Conservation (phyloP, 768 basidiomycete genomes). For the Rhodotorula kratochvilovae region DNA sequence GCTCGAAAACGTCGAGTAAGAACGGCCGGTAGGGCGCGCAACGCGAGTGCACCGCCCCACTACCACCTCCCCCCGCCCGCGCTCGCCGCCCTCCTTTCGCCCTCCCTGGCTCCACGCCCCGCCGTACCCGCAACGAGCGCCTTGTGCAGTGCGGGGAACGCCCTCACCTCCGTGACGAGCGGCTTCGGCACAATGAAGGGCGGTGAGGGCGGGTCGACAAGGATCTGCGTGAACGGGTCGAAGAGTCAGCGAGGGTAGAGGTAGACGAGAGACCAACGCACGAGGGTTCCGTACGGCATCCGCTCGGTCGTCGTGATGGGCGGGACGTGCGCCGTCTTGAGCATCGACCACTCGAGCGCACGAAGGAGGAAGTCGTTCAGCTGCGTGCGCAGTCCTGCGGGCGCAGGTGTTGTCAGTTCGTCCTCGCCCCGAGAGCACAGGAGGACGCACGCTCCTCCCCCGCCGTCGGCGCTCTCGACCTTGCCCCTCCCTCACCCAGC, state of each 20-base stretch:
- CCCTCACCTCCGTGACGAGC: neutral
- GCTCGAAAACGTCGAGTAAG: no score
- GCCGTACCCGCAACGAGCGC: neutral
- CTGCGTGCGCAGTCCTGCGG: slow-evolving; percentile 26
- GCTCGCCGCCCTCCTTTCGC: neutral
- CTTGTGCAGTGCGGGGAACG: slow-evolving; percentile 22
- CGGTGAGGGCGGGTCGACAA: slow-evolving; percentile 9
- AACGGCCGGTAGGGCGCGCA: no score
- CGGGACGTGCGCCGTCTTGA: slow-evolving; percentile 17
- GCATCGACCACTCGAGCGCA: slow-evolving; percentile 12
- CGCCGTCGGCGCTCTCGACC: neutral
- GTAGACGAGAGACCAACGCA: neutral
- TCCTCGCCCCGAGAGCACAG: no score
- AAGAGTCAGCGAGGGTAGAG: neutral
- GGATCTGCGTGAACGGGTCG: slow-evolving; percentile 5
- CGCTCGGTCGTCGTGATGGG: slow-evolving; percentile 31
- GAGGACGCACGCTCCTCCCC: slow-evolving; percentile 11
- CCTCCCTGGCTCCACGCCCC: neutral
- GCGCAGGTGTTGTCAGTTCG: no score
- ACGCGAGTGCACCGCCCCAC: no score
- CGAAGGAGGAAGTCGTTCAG: slow-evolving; percentile 36
- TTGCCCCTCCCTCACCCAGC: neutral
- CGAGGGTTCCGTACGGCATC: slow-evolving; percentile 21
- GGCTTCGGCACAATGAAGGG: slow-evolving; percentile 18
- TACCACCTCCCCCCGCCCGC: slow-evolving; percentile 2